Conservation (phyloP, 352 stramenopile species). For the Globisporangium mamillatum region DNA sequence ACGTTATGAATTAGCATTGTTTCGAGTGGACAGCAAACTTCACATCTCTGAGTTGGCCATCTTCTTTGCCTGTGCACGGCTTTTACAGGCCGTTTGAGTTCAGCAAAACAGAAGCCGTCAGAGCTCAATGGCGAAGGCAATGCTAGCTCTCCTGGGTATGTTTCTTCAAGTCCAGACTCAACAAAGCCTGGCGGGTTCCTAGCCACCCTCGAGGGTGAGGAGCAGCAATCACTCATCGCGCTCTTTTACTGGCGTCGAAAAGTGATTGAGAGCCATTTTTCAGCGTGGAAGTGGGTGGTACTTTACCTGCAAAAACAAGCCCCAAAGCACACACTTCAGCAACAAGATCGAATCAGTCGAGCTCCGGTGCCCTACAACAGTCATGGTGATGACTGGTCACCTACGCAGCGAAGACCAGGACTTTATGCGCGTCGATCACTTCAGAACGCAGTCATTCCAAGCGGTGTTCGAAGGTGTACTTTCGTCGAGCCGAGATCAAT, state of each 20-base stretch:
- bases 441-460: neutral
- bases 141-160: neutral
- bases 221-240: conserved; percentile 41
- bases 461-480: neutral
- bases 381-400: too few species aligned
- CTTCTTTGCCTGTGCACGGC: neutral
- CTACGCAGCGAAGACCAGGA: neutral
- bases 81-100: neutral
- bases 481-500: neutral
- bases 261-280: conserved; percentile 36
- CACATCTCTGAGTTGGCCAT: neutral
- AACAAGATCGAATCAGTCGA: neutral
- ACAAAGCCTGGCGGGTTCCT: conserved; percentile 18
- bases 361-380: neutral
- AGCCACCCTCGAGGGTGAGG: conserved; percentile 32
- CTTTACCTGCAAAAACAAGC: neutral
- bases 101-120: neutral
- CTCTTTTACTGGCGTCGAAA: conserved; percentile 48
- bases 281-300: conserved; percentile 35
- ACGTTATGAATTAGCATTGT: neutral
- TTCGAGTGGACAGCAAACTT: neutral
- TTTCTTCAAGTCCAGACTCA: conserved; percentile 1
- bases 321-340: neutral
- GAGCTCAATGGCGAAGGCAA: neutral
- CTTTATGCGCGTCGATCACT: neutral